These are phyloP conservation scores for Umbelopsis vinacea DNA, from an alignment of 192 early-diverging fungal genomes.

Conservation along the genomic window DNA sequence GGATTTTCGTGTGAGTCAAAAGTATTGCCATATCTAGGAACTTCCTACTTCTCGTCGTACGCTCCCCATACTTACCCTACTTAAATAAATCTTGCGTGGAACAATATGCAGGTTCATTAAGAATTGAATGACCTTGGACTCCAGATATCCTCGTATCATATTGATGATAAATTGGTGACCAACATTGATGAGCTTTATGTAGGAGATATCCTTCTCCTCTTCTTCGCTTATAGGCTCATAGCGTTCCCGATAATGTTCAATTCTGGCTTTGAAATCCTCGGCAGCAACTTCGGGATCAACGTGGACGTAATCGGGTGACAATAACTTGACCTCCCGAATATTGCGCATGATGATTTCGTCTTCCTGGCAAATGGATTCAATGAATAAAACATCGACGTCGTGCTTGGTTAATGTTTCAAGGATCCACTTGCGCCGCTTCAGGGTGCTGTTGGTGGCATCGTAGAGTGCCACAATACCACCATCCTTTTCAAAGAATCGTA, in stretches of 20 bases:
- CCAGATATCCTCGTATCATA: constrained; percentile 93
- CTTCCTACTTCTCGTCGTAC: no score
- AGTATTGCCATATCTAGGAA: background rate
- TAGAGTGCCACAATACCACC: constrained; percentile 91
- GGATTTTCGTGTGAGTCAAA: background rate
- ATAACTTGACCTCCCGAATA: constrained; percentile 94
- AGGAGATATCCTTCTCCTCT: constrained; percentile 59
- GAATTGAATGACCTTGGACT: constrained; percentile 97
- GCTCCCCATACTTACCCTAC: constrained; percentile 49
- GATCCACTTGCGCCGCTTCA: constrained; percentile 74
- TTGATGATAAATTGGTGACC: constrained; percentile 92
- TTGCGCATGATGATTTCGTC: constrained; percentile 86
- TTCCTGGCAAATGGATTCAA: constrained; percentile 95
- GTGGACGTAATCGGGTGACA: constrained; percentile 91
- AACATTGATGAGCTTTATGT: constrained; percentile 95
- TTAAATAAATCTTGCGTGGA: constrained; percentile 93
- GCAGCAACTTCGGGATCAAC: constrained; percentile 89
- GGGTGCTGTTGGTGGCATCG: constrained; percentile 98
- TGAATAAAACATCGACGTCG: constrained; percentile 92
- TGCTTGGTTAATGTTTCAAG: constrained; percentile 70
- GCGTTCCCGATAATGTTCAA: constrained; percentile 87
- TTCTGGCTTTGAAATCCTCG: constrained; percentile 89
- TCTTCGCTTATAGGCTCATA: constrained; percentile 90
- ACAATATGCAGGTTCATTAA: constrained; percentile 99
- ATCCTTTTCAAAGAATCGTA: constrained; percentile 86